Evolutionary conservation across 2,329 filamentous ascomycete genomes (phyloP), one percentile per base, ranked within the genome.

Genomic region (Calycina herbarum): DNA sequence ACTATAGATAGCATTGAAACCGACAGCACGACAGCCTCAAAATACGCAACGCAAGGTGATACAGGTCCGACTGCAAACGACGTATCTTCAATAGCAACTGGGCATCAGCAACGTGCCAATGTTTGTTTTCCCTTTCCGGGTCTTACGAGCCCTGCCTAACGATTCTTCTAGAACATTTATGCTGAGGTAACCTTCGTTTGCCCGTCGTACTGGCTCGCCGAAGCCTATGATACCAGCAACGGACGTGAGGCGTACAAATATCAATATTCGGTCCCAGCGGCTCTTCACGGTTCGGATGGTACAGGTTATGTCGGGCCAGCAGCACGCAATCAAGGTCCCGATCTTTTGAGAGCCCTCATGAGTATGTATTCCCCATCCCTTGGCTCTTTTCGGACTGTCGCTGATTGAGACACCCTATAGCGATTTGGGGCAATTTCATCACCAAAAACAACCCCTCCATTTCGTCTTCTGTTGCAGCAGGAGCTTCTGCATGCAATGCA

Each of bases 141-240:
- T 13, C 20, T 11, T 24, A 27, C 3, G 11, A 13, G 11, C 20
- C 1, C 20, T 27, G 10, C 13, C 48, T 54, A 27, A 54, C 48
- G 13, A 54, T 13, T 24, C 20, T 54, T 54, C n/a, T 38, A 68
- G 63, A 81, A 83, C 67, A 79, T 85, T 57, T 83, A 82, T 68
- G 81, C 78, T 45, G 83, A 86, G 74, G 78, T 80, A 1, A 84
- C 82, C 0, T 84, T 85, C 62, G 77, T 83, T 24, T 86, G 83
- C 69, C 81, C 83, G 0, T 78, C 79, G 1, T 85, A 85, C 73
- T 85, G 82, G 82, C 74, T 85, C 38, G 78, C 79, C 1, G 76
- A 78, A 54, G 82, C 82, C 0, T 85, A 78, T 66, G 31, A 57
- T 17, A 29, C 29, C 27, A 57, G 29, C 29, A 57, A 20, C 5